Evolutionary conservation across 495 filamentous ascomycete species (phyloP), one percentile per base, ranked within the genome.

Genomic region (Hypoxylon fragiforme): DNA sequence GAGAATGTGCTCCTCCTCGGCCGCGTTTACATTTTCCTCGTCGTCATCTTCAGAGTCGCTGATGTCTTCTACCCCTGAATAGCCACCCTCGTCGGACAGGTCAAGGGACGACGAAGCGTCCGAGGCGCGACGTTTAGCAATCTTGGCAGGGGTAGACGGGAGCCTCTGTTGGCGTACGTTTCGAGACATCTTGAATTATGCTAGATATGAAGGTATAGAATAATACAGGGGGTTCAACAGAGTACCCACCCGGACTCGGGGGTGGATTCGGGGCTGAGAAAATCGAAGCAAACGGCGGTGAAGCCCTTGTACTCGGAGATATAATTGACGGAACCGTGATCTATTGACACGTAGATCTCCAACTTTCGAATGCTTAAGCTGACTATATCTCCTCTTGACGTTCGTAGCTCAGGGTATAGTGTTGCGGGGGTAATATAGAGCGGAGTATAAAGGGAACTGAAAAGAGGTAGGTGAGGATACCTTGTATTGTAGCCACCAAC

Each of bases 41-140:
- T 90, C 86, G 48, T 76, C 70, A 42, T 88, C 86, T 54, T 89
- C 86, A 7, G 80, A 86, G 39, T 91, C 89, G 47, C 81, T 86
- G 52, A 95, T 86, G 30, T 88, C 81, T 57, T 91, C 85, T 26
- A 92, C 84, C 13, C 77, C 88, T 11, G 84, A 85, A 64, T 88
- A 87, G 37, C 78, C 80, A 46, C 86, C 85, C 48, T 91, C 85
- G 51, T 87, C 82, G 4, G 83, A 81, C 24, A 79, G 74, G 60
- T 77, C 66, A 41, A 77, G 64, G 0, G 76, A 78, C 8, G 72
- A 75, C 39, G 73, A 73, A 15, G 67, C 60, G 55, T 72, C 71
- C 21, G 71, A 76, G 44, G 56, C 68, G 26, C 67, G 69, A 53
- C 70, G 70, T 54, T 66, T 73, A 42, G 61, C 59, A 47, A 54